Conservation (phyloP, 768 basidiomycete genomes). For the Calocybe cyanea region DNA sequence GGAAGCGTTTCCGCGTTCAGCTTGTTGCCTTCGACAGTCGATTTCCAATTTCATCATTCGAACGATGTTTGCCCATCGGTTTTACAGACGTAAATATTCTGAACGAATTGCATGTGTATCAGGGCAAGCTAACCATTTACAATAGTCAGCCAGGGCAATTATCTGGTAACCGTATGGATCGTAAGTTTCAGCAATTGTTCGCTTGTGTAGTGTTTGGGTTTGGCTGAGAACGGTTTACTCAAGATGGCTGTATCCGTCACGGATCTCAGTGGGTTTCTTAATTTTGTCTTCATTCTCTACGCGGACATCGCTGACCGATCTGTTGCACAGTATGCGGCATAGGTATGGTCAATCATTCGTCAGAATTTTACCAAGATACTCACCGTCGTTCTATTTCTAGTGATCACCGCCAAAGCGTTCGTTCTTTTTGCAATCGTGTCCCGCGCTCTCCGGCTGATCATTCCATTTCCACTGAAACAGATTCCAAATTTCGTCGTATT, state of each 20-base stretch:
- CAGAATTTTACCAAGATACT: slow-evolving; percentile 1
- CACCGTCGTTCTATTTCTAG: slow-evolving; percentile 23
- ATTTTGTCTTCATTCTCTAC: too few relatives aligned
- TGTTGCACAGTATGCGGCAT: slow-evolving; percentile 33
- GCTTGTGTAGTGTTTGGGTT: not conserved
- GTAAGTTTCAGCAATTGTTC: slow-evolving; percentile 30
- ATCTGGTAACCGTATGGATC: slow-evolving; percentile 38
- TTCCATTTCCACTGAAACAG: slow-evolving; percentile 25
- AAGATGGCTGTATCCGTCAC: slow-evolving; percentile 35
- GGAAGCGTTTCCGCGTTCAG: not conserved
- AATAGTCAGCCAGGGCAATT: slow-evolving; percentile 43
- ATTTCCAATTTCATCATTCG: slow-evolving; percentile 47
- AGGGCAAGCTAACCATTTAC: not conserved
- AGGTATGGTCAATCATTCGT: slow-evolving; percentile 22
- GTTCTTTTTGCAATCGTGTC: slow-evolving; percentile 14
- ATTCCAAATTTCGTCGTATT: slow-evolving; percentile 33
- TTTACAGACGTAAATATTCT: slow-evolving; percentile 43
- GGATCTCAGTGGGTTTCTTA: slow-evolving; percentile 39
- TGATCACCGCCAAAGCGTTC: slow-evolving; percentile 51
- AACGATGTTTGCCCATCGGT: slow-evolving; percentile 47
- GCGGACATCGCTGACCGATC: too few relatives aligned
- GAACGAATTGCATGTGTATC: too few relatives aligned
- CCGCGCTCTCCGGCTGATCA: not conserved
- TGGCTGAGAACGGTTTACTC: not conserved
- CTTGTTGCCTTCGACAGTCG: slow-evolving; percentile 27